Base-by-base conservation (phyloP, 169 alveolate genomes). In the Plasmodium coatneyi region DNA sequence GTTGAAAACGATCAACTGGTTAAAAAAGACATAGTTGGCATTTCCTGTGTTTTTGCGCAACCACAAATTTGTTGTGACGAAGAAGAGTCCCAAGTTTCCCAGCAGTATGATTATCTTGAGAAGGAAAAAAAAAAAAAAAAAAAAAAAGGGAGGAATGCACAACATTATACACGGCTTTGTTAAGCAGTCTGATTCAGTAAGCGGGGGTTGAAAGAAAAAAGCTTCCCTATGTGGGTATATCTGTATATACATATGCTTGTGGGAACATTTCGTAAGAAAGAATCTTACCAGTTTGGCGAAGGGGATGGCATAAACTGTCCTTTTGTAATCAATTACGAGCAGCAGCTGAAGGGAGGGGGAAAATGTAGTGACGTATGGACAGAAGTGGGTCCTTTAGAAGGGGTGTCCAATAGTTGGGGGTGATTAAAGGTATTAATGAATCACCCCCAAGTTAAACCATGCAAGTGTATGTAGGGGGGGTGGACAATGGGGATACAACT, bases 11-110 rank as follows among this genome's bases (percentile, higher is more conserved):
- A 71, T 70, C 7, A 87, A 16, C 16, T 87, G 93, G 80, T 87
- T 87, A 87, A 87, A 87, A 76, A 76, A 87, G 16, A 41, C 93
- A 46, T 76, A 87, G 72, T 87, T 87, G 19, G 93, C 93, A 87
- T 87, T 87, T 14, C 93, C 93, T 3, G 93, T 87, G 41, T 87
- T 87, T 78, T 87, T 87, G 39, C 87, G 83, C n/a, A 87, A 12
- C 93, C 93, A 87, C 32, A 78, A 76, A 52, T 87, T 87, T 34
- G 80, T 36, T 22, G 93, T 87, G 41, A 87, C 87, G 12, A 56
- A 87, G 30, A 36, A 87, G 41, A 87, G 46, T 5, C 81, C 52
- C 6, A 87, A 46, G 25, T 87, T 71, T 12, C 72, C 71, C 12
- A 84, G 74, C 19, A 87, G 34, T 39, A 54, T 76, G 7, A 76